Conservation (phyloP, 208 protist genomes). For the Trichomonas vaginalis region DNA sequence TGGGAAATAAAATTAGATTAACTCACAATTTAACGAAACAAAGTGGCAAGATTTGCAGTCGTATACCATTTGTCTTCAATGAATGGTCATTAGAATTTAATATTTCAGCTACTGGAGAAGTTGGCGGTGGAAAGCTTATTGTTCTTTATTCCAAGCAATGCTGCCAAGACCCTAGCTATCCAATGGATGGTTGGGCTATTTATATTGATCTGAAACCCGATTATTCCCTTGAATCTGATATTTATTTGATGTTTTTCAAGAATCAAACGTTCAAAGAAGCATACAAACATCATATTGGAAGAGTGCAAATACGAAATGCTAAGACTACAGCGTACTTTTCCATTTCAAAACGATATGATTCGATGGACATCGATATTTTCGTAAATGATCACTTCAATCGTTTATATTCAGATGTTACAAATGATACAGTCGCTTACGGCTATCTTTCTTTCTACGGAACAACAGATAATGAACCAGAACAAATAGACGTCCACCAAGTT, state of each 20-base stretch:
- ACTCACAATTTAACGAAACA: not conserved
- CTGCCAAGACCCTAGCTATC: not conserved
- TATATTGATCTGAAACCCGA: not conserved
- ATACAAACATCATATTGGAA: not conserved
- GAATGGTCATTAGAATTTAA: not conserved
- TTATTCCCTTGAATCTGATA: not conserved
- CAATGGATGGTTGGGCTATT: not conserved
- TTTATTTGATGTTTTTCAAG: not conserved
- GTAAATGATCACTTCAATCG: not conserved
- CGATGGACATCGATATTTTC: not conserved
- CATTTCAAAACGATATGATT: not conserved
- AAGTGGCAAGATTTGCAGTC: not conserved
- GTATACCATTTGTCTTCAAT: not conserved
- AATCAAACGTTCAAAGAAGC: not conserved
- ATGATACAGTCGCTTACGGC: not conserved
- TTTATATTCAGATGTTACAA: not conserved
- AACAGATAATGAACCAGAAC: not conserved
- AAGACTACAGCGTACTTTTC: not conserved
- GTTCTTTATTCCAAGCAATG: not conserved
- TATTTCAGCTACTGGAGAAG: not conserved
- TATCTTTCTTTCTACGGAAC: not conserved
- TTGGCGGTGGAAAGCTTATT: not conserved
- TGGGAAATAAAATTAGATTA: not conserved
- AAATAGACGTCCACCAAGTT: not conserved
- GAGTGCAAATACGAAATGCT: not conserved